Base-by-base conservation (phyloP, 192 early-diverging fungal genomes). In the Backusella morwellensis region DNA sequence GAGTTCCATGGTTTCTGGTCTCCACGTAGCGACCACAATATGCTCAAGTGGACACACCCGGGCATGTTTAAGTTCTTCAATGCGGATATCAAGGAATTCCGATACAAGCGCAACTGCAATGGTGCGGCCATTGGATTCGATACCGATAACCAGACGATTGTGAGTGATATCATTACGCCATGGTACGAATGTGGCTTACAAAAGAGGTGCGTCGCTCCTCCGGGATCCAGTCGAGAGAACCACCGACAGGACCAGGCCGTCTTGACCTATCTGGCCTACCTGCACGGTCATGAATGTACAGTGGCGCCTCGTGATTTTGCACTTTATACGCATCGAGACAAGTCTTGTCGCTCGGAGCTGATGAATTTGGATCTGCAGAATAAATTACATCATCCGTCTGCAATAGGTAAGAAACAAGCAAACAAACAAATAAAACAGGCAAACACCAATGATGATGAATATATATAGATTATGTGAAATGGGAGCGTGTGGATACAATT, bases 201-300 rank as follows among this genome's bases (percentile, higher is more conserved):
- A 47, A 84, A 86, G 66, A 68, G 70, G 0, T 89, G 88, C 70
- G 87, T 89, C 26, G 88, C 88, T 1, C 88, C 88, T n/a, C 50
- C 56, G 47, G 88, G 88, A 4, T 87, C 86, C 14, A 80, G 75
- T 41, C 70, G 88, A 14, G 47, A 69, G 23, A 89, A 89, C 59
- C 88, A 89, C 76, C 80, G 88, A 11, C 88, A 89, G 78, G 88
- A 89, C 38, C 88, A 89, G 66, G 85, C 88, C 6, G 86, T 78
- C 7, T 63, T 89, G 44, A 87, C 88, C 8, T 86, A 82, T 73
- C 54, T 89, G 14, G 86, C 78, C 41, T 86, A 86, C 79, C 68
- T 34, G 14, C 41, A 54, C 75, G 82, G 75, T 38, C 34, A 84
- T 74, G 52, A 32, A 40, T 75, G 88, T 75, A 70, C 74, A 67